phyloP scores from a whole-genome alignment of 441 rosid genomes.

The Mallotus japonicus region DNA sequence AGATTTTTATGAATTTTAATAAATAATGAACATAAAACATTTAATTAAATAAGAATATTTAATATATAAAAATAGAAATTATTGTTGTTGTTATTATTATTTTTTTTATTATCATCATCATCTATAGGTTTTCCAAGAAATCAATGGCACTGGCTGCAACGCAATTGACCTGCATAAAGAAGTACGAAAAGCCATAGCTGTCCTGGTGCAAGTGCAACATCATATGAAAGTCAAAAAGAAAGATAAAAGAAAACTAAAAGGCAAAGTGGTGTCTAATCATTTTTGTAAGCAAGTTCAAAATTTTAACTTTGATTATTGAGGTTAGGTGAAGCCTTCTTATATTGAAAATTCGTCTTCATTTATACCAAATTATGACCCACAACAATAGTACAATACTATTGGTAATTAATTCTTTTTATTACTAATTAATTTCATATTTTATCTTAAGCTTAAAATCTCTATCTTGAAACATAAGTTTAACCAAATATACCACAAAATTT shows the following conservation, averaged over 20 bases:
- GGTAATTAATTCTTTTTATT: too few relatives aligned
- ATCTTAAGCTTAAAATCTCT: too few relatives aligned
- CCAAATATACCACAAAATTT: too few relatives aligned
- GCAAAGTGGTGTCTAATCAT: conserved; percentile 8
- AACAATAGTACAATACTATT: not conserved
- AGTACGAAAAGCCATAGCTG: too few relatives aligned
- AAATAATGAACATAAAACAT: too few relatives aligned
- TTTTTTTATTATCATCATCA: too few relatives aligned
- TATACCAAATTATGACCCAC: not conserved
- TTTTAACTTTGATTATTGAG: not conserved
- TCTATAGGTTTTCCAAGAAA: not conserved
- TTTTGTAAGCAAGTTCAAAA: not conserved
- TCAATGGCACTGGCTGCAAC: not conserved
- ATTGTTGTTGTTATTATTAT: too few relatives aligned
- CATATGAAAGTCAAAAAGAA: not conserved
- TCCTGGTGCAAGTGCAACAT: not conserved
- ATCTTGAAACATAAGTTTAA: too few relatives aligned
- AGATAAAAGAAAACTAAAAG: not conserved
- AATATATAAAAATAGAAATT: too few relatives aligned
- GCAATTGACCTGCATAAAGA: not conserved
- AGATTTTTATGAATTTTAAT: too few relatives aligned
- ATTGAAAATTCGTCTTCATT: not conserved
- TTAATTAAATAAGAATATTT: too few relatives aligned
- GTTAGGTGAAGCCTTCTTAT: conserved; percentile 1
- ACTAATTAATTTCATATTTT: too few relatives aligned